Evolutionary conservation across 1,284 basidiomycete genomes (phyloP), one percentile per base, ranked within the genome.

Genomic region (Cryptococcus hybrid): DNA sequence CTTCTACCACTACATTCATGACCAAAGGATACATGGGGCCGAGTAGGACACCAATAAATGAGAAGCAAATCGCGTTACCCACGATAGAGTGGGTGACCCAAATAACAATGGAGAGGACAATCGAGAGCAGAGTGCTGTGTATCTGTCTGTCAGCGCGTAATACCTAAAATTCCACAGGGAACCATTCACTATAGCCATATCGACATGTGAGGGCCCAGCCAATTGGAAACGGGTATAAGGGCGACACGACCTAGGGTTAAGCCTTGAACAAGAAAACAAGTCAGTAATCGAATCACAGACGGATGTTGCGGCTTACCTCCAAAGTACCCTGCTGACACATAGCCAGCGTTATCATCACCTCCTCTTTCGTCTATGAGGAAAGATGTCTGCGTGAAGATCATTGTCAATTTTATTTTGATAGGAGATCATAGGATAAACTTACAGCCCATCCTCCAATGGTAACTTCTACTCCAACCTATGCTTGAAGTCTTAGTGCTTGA

Each of bases 21-120:
- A 84, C 81, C 57, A 86, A 84, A 0, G 86, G 86, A 66, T 85
- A 88, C 79, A 87, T 84, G 0, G 86, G 86, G 0, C 76, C 78
- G 9, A 79, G 62, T 39, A 73, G 55, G 45, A 80, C 55, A 43
- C 86, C 86, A 54, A 86, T 77, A 52, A 86, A 67, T 3, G 84
- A 80, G 43, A 85, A 83, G 3, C 84, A 82, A 6, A 87, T 74
- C 0, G 84, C 86, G 68, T 84, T 83, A 30, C 82, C 83, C 42
- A 86, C 74, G 24, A 87, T 74, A 4, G 82, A 83, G 18, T 83
- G 83, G 1, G 84, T 82, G 30, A 84, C 80, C 87, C 86, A 88
- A 42, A 88, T 78, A 35, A 84, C 77, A 13, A 86, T 67, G 65
- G 87, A 83, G 30, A 88, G 79, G 5, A 65, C 73, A 48, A 77